phyloP scores from a whole-genome alignment of 805 yeast species.

The Candida sonorensis region DNA sequence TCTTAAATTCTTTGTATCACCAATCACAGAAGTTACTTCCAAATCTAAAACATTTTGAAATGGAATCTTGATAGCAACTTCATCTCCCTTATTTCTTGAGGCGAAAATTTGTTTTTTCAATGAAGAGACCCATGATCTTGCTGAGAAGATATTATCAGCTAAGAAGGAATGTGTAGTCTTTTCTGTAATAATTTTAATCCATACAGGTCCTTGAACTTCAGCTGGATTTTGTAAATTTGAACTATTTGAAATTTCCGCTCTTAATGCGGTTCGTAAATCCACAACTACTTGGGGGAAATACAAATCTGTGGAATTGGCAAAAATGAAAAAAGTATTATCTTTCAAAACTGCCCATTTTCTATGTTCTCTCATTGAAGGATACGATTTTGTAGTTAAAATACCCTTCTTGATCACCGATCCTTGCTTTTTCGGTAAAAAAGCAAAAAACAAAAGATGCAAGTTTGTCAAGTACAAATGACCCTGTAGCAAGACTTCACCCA shows the following conservation, averaged over 20 bases:
- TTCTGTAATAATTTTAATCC: conserved; percentile 56
- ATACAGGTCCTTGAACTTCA: conserved; percentile 27
- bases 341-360: conserved; percentile 80
- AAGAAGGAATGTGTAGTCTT: conserved; percentile 54
- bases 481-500: conserved; percentile 75
- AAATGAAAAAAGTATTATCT: conserved; percentile 61
- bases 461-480: conserved; percentile 77
- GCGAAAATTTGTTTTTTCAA: conserved; percentile 75
- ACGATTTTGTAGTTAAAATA: conserved; percentile 37
- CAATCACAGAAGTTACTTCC: conserved; percentile 49
- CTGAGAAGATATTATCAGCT: conserved; percentile 67
- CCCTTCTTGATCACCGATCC: conserved; percentile 43
- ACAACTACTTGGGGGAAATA: conserved; percentile 78
- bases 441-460: conserved; percentile 62
- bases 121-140: conserved; percentile 73
- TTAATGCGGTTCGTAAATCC: conserved; percentile 57
- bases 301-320: conserved; percentile 65
- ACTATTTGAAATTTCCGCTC: conserved; percentile 42
- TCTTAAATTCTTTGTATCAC: conserved; percentile 48
- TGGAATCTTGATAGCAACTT: conserved; percentile 75
- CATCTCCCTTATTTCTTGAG: conserved; percentile 59
- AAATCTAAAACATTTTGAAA: conserved; percentile 56
- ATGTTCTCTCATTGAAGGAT: conserved; percentile 30
- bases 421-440: conserved; percentile 58
- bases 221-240: conserved; percentile 12